Percentiles rank a stretch among this genome's conserved stretches.
Conservation (phyloP, 257 asterid genomes). For the Mitragyna speciosa region DNA sequence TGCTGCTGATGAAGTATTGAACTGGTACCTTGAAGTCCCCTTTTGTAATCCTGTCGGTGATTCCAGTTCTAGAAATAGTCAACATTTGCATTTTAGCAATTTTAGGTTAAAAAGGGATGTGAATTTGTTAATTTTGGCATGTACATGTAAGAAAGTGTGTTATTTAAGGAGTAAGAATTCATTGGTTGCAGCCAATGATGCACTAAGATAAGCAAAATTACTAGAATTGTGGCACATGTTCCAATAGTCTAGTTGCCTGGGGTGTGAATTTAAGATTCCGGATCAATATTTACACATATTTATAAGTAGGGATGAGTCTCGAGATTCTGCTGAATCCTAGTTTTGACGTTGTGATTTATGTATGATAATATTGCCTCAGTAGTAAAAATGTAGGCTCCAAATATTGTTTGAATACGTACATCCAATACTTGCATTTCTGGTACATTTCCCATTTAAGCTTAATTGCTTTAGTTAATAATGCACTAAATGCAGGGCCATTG, state of each 20-base stretch:
- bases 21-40: not conserved
- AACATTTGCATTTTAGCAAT: not conserved
- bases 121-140: not conserved
- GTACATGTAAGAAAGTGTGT: not conserved
- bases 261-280: not conserved
- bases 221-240: not conserved
- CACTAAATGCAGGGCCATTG: conserved; percentile 67
- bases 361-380: not conserved
- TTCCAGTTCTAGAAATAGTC: not conserved
- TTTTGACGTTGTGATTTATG: not conserved
- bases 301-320: not conserved
- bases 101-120: not conserved
- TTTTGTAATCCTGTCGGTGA: not conserved
- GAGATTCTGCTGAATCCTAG: not conserved
- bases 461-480: not conserved
- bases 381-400: not conserved
- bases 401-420: not conserved
- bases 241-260: not conserved
- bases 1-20: not conserved
- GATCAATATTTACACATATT: not conserved
- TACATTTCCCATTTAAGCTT: not conserved
- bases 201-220: not conserved
- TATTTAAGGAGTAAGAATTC: not conserved
- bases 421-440: conserved; percentile 5
- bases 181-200: not conserved